Evolutionary conservation across 306 rosid species (phyloP).

Genomic region (Rosa persica): DNA sequence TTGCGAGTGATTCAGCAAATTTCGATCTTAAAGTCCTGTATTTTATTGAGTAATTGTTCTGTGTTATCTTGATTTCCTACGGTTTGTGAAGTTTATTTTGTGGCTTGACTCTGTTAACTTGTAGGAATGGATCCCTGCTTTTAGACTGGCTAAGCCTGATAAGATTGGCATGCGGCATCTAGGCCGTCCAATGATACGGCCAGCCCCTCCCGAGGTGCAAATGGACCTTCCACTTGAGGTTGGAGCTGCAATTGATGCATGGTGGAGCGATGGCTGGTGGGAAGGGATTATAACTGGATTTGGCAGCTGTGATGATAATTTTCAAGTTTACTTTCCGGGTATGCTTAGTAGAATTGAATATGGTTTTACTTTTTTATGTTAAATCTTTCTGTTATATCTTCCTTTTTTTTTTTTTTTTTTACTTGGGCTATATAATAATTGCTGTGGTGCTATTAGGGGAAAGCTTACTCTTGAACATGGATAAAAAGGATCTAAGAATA

Average conservation of each 20-base stretch:
- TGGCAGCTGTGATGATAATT: slow-evolving; percentile 38
- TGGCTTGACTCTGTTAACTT: slow-evolving; percentile 22
- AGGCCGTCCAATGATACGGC: slow-evolving; percentile 74
- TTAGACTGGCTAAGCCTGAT: slow-evolving; percentile 77
- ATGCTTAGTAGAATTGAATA: slow-evolving; percentile 25
- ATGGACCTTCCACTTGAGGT: slow-evolving; percentile 45
- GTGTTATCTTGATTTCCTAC: slow-evolving; percentile 5
- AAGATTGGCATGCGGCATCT: slow-evolving; percentile 81
- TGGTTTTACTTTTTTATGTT: neutral
- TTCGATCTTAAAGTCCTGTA: neutral
- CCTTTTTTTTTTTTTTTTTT: neutral
- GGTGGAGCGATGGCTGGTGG: slow-evolving; percentile 99
- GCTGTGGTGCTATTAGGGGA: slow-evolving; percentile 59
- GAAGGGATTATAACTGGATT: slow-evolving; percentile 78
- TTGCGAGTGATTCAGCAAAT: neutral
- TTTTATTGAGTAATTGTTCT: neutral
- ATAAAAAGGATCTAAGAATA: slow-evolving; percentile 68
- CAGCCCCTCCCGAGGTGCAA: slow-evolving; percentile 60
- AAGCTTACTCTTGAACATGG: slow-evolving; percentile 54
- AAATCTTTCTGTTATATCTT: neutral
- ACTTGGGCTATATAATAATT: slow-evolving; percentile 3
- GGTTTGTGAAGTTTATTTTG: slow-evolving; percentile 11
- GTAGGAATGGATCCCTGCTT: slow-evolving; percentile 92
- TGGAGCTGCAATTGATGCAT: slow-evolving; percentile 87
- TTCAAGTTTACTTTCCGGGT: slow-evolving; percentile 83